Evolutionary conservation across 1,284 basidiomycete species (phyloP).

Genomic region (Rhodotorula sp.): DNA sequence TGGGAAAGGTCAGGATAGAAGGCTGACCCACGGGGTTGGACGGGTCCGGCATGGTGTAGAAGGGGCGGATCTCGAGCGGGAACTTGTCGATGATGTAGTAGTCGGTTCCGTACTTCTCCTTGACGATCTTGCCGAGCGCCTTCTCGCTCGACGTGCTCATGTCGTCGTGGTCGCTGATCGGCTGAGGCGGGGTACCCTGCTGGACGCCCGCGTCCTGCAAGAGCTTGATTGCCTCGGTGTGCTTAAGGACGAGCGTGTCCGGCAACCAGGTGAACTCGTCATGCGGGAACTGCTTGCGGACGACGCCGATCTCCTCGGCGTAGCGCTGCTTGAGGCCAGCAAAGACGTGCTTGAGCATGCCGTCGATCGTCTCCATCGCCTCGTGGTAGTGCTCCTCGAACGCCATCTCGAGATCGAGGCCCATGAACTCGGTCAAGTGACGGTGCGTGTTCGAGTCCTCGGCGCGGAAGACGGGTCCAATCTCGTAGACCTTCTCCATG

Average conservation of each 20-base stretch:
- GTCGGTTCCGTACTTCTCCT: constrained; percentile 90
- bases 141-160: constrained; percentile 93
- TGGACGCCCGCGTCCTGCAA: constrained; percentile 47
- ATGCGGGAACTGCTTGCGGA: constrained; percentile 85
- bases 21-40: constrained; percentile 63
- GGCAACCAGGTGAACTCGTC: constrained; percentile 53
- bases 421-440: constrained; percentile 98
- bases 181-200: constrained; percentile 43
- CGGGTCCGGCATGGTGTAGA: constrained; percentile 98
- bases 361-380: constrained; percentile 82
- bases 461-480: constrained; percentile 94
- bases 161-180: constrained; percentile 62
- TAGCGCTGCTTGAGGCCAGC: constrained; percentile 73
- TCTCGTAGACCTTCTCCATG: constrained; percentile 97
- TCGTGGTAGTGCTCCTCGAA: constrained; percentile 98
- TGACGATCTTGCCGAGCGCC: constrained; percentile 80
- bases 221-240: constrained; percentile 81
- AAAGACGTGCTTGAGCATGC: constrained; percentile 80
- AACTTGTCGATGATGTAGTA: constrained; percentile 99
- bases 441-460: constrained; percentile 97
- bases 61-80: constrained; percentile 86
- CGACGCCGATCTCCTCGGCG: constrained; percentile 71
- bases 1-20: no score
- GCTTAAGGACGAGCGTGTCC: constrained; percentile 60
- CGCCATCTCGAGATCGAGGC: constrained; percentile 97